These are phyloP conservation scores for Suhomyces emberorum DNA, from an alignment of 805 yeast genomes.

Conservation along the genomic window DNA sequence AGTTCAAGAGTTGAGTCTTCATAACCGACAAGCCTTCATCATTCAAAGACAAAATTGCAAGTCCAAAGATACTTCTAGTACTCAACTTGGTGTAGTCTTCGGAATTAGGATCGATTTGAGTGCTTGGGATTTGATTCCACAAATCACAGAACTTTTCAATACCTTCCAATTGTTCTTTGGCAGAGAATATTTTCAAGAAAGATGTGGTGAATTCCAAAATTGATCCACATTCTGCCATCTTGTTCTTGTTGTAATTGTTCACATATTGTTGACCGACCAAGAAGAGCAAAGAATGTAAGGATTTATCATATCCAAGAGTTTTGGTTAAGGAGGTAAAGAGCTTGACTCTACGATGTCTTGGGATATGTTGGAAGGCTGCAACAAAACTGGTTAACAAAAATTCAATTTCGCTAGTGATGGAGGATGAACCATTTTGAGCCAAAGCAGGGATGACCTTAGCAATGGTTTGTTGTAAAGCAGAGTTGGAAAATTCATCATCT, in stretches of 20 bases:
- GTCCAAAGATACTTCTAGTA: conserved; percentile 61
- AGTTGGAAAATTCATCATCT: conserved; percentile 92
- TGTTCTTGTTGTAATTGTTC: conserved; percentile 44
- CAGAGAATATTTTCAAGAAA: conserved; percentile 64
- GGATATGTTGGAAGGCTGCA: conserved; percentile 94
- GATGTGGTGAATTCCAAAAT: conserved; percentile 69
- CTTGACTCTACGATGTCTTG: conserved; percentile 91
- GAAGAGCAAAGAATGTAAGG: conserved; percentile 71
- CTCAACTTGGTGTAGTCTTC: conserved; percentile 37
- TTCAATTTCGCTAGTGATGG: conserved; percentile 63
- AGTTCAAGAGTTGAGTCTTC: conserved; percentile 52
- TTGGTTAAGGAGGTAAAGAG: conserved; percentile 73
- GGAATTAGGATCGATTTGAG: conserved; percentile 36
- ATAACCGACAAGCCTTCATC: conserved; percentile 46
- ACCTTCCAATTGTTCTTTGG: conserved; percentile 63
- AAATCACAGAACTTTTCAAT: conserved; percentile 48
- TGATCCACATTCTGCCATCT: conserved; percentile 61
- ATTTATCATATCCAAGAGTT: conserved; percentile 64
- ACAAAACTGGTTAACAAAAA: conserved; percentile 83
- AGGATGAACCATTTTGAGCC: conserved; percentile 39
- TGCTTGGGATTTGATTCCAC: conserved; percentile 48
- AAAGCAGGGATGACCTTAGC: conserved; percentile 88
- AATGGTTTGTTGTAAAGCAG: conserved; percentile 90
- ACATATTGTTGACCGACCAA: conserved; percentile 80
- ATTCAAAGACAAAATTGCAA: conserved; percentile 50